phyloP scores from a whole-genome alignment of 345 rosid species.

The Dipteronia dyeriana region DNA sequence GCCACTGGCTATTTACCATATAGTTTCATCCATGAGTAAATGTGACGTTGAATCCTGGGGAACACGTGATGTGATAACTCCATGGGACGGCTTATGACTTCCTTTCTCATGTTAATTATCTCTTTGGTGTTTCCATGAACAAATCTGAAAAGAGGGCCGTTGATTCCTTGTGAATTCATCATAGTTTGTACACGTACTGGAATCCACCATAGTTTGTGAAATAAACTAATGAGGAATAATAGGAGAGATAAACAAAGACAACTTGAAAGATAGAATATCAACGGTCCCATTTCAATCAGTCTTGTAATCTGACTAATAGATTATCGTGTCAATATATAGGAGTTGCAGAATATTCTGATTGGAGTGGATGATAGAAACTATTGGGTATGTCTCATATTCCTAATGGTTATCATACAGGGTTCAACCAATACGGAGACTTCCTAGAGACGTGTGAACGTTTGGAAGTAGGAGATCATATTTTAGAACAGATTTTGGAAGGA shows the following conservation, averaged over 20 bases:
- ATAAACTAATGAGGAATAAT: slow-evolving; percentile 16
- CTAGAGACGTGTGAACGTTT: too few species aligned
- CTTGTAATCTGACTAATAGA: neutral
- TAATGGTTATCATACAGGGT: too few species aligned
- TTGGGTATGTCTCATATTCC: too few species aligned
- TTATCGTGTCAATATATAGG: neutral
- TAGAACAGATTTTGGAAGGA: too few species aligned
- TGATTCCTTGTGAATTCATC: slow-evolving; percentile 33
- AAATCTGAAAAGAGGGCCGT: slow-evolving; percentile 42
- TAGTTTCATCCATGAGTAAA: slow-evolving; percentile 30
- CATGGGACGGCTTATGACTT: slow-evolving; percentile 22
- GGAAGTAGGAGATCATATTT: too few species aligned
- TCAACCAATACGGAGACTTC: too few species aligned
- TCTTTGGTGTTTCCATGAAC: slow-evolving; percentile 42
- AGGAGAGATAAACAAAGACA: slow-evolving; percentile 16
- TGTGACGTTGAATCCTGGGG: slow-evolving; percentile 28
- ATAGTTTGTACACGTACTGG: slow-evolving; percentile 24
- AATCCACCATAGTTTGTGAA: slow-evolving; percentile 33
- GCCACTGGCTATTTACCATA: slow-evolving; percentile 21
- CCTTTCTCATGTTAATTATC: slow-evolving; percentile 20
- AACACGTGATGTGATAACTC: slow-evolving; percentile 27
- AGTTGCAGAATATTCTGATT: neutral
- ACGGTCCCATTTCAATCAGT: slow-evolving; percentile 13
- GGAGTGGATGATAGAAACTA: neutral
- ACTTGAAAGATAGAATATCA: slow-evolving; percentile 1